These are phyloP conservation scores for Arabis alpina DNA, from an alignment of 345 rosid genomes.

Conservation along the genomic window DNA sequence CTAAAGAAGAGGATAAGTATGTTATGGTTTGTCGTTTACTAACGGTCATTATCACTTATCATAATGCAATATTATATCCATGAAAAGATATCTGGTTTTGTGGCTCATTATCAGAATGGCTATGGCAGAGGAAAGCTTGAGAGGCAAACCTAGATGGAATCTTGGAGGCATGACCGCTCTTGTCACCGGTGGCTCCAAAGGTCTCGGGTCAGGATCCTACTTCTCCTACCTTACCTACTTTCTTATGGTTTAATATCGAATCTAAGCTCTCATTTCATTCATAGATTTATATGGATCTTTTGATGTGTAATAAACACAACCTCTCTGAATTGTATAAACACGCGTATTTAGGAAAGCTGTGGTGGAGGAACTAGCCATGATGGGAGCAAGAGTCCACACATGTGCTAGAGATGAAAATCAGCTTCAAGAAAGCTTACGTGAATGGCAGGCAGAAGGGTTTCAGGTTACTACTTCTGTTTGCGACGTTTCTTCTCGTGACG, in stretches of 20 bases:
- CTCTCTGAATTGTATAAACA: background rate
- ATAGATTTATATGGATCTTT: background rate
- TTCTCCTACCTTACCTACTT: background rate
- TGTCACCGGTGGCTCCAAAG: slow-evolving; percentile 39
- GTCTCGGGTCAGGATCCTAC: slow-evolving; percentile 25
- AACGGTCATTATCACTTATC: too few species aligned
- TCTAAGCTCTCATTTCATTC: background rate
- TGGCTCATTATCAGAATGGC: background rate
- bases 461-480: slow-evolving; percentile 28
- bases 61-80: background rate
- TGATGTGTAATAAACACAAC: slow-evolving; percentile 3
- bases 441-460: slow-evolving; percentile 40
- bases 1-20: too few species aligned
- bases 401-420: slow-evolving; percentile 37
- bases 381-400: slow-evolving; percentile 41
- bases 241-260: background rate
- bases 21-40: too few species aligned
- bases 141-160: slow-evolving; percentile 32
- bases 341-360: slow-evolving; percentile 32
- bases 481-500: slow-evolving; percentile 35
- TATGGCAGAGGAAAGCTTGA: background rate
- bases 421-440: slow-evolving; percentile 35
- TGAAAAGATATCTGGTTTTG: background rate
- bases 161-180: slow-evolving; percentile 40
- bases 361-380: slow-evolving; percentile 38